Evolutionary conservation across 768 basidiomycete species (phyloP).

Genomic region (Amanita rubescens): DNA sequence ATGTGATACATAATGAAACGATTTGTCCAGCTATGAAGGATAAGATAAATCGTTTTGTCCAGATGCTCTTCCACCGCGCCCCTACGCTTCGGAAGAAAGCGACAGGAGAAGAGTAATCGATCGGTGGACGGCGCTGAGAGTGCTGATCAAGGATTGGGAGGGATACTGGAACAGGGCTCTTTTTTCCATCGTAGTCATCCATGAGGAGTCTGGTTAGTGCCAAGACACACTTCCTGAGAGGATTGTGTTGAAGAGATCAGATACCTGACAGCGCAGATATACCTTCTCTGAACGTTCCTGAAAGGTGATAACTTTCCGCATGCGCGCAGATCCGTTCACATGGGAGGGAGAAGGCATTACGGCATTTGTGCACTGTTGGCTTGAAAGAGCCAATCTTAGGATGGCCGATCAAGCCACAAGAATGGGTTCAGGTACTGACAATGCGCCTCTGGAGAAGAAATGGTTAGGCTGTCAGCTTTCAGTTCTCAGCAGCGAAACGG

Average conservation of each 20-base stretch:
- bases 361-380: too few relatives aligned
- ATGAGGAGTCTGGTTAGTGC: background rate
- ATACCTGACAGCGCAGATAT: too few relatives aligned
- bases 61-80: constrained; percentile 63
- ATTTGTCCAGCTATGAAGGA: constrained; percentile 73
- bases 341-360: too few relatives aligned
- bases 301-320: too few relatives aligned
- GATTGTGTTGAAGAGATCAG: too few relatives aligned
- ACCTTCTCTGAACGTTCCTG: too few relatives aligned
- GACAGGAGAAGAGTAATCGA: constrained; percentile 53
- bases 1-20: constrained; percentile 82
- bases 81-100: constrained; percentile 49
- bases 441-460: too few relatives aligned
- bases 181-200: background rate
- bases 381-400: too few relatives aligned
- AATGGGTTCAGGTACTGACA: background rate
- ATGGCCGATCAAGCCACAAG: background rate
- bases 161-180: background rate
- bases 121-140: constrained; percentile 43
- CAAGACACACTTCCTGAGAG: background rate
- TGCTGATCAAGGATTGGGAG: background rate
- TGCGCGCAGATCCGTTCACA: too few relatives aligned
- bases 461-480: too few relatives aligned
- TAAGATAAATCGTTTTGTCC: constrained; percentile 68
- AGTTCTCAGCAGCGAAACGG: too few relatives aligned